Base-by-base conservation (phyloP, 441 rosid genomes). In the Populus hybrid region DNA sequence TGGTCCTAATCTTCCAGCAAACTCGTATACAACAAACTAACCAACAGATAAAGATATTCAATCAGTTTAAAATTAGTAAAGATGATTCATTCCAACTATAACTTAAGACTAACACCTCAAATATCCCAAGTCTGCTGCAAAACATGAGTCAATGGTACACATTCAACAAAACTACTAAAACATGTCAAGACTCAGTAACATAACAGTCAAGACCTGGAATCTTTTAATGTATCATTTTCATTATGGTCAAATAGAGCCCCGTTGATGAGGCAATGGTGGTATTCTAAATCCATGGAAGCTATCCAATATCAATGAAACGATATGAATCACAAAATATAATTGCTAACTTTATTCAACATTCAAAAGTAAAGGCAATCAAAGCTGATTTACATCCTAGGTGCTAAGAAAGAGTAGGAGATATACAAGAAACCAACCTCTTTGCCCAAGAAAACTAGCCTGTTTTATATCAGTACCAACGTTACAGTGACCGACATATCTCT, bases 371-470 rank as follows among this genome's bases (percentile, higher is more conserved):
- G 16, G 30, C 16, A 24, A 65, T 4, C 30, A 2, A 65, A 65
- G 7, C 68, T 65, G 32, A 65, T 65, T 65, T 65, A 26, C 59
- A 26, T 10, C 30, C 23, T 16, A 24, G 6, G 35, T 14, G 9
- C 18, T 16, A 20, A 28, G 16, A 36, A 6, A 34, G 14, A 16
- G 12, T 16, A 53, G 16, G 23, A 28, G 18, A n/a, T 10, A n/a
- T 1, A n/a, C 3, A 68, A 42, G 23, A 76, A 26, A 28, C 28
- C 38, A 20, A 94, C 97, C 98, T 91, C 89, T 89, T 84, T 89
- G 94, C 64, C 99, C 99, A 74, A 97, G 92, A 86, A 97, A 97
- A 86, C 94, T 94, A 79, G 98, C 98, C 84, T 92, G 98, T 79
- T 93, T 93, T 78, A 97, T 97, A 81, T 94, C 98, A 80, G 98